A percentile compares a stretch with the other conserved stretches of the same genome.
Conservation (phyloP, 768 basidiomycete species). For the Leucocoprinus sp. region DNA sequence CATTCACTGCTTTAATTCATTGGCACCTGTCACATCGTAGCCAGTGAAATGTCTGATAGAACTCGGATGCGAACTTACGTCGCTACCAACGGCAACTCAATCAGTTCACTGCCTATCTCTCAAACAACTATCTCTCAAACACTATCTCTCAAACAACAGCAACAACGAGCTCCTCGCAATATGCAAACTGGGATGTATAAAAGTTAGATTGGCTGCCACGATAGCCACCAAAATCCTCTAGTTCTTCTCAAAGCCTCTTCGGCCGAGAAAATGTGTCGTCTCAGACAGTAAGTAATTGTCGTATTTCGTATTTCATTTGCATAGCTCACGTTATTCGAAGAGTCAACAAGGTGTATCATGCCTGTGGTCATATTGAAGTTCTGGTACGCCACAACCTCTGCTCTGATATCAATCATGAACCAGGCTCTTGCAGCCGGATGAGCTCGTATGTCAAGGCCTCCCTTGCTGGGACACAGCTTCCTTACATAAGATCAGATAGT, state of each 20-base stretch:
- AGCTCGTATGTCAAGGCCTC: neutral
- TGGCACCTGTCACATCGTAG: constrained; percentile 10
- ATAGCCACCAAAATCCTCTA: neutral
- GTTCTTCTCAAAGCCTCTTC: neutral
- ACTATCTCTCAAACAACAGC: constrained; percentile 3
- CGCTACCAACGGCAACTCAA: constrained; percentile 6
- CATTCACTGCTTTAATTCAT: neutral
- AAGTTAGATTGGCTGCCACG: neutral
- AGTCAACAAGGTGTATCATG: neutral
- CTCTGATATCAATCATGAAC: neutral
- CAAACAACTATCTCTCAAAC: constrained; percentile 6
- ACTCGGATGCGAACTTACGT: neutral
- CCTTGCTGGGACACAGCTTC: neutral
- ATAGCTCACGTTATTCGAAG: neutral
- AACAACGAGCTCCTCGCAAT: neutral
- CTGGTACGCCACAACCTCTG: neutral
- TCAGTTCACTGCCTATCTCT: constrained; percentile 4
- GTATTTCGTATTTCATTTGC: neutral
- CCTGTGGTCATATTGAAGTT: constrained; percentile 1
- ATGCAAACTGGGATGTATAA: constrained; percentile 1
- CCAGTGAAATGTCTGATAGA: neutral
- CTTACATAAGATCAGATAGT: neutral
- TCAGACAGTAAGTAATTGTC: constrained; percentile 1
- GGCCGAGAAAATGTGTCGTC: constrained; percentile 1
- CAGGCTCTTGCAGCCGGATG: neutral